These are phyloP conservation scores for Nitzschia sp. DNA, from an alignment of 108 stramenopile genomes.

Conservation along the genomic window DNA sequence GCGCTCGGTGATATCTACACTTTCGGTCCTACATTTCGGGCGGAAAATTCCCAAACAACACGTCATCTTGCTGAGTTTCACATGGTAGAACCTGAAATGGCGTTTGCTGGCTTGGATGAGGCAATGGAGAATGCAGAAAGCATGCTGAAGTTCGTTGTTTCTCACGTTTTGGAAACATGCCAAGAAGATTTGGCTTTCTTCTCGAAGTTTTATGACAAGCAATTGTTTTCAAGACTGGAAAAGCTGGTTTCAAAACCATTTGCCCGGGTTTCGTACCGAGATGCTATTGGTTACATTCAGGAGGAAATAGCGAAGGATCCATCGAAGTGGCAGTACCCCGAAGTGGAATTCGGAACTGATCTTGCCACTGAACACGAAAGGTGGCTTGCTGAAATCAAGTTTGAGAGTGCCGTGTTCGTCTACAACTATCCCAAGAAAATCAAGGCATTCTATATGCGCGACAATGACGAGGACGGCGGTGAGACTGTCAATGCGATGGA, in stretches of 20 bases:
- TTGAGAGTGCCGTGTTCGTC: slow-evolving; percentile 92
- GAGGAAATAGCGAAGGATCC: slow-evolving; percentile 97
- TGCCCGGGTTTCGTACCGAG: slow-evolving; percentile 84
- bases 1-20: slow-evolving; percentile 98
- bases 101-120: slow-evolving; percentile 90
- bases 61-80: slow-evolving; percentile 96
- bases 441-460: slow-evolving; percentile 99
- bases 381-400: slow-evolving; percentile 95
- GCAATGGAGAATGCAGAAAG: slow-evolving; percentile 99
- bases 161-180: slow-evolving; percentile 80
- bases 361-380: slow-evolving; percentile 97
- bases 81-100: slow-evolving; percentile 99
- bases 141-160: slow-evolving; percentile 89
- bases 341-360: slow-evolving; percentile 97
- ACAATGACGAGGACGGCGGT: slow-evolving; percentile 94
- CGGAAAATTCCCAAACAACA: slow-evolving; percentile 99
- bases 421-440: slow-evolving; percentile 97
- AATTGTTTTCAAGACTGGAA: slow-evolving; percentile 68
- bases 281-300: slow-evolving; percentile 89
- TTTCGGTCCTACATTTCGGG: slow-evolving; percentile 99
- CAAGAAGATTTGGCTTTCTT: slow-evolving; percentile 92
- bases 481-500: slow-evolving; percentile 99
- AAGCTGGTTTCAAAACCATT: slow-evolving; percentile 85
- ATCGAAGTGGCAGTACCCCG: slow-evolving; percentile 94
- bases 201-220: slow-evolving; percentile 92